Evolutionary conservation across 768 basidiomycete genomes (phyloP).

Genomic region (Pleurotus ostreatus): DNA sequence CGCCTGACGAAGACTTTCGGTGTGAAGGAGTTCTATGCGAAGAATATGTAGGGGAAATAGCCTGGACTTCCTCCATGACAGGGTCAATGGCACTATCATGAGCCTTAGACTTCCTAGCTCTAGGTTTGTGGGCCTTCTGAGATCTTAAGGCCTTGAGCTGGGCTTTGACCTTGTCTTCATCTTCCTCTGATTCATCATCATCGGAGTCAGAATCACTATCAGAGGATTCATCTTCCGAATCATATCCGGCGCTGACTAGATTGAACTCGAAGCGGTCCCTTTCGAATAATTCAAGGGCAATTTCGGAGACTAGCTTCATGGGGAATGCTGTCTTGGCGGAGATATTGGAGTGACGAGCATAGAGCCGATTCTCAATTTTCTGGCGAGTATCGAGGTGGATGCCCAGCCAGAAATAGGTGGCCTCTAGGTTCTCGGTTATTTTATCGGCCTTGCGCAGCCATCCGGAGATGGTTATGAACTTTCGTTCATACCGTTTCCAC

Average conservation of each 20-base stretch:
- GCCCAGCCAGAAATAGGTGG: conserved; percentile 13
- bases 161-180: too few relatives aligned
- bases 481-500: conserved; percentile 8
- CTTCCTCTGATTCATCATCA: background rate
- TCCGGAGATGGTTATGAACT: conserved; percentile 10
- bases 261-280: conserved; percentile 8
- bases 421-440: conserved; percentile 5
- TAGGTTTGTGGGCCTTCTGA: background rate
- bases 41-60: too few relatives aligned
- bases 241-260: background rate
- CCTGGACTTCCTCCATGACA: conserved; percentile 3
- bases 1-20: too few relatives aligned
- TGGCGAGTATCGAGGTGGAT: background rate
- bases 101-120: background rate
- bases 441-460: conserved; percentile 12
- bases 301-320: background rate
- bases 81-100: background rate
- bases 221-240: conserved; percentile 7
- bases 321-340: background rate
- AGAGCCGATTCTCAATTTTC: background rate
- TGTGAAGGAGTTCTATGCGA: too few relatives aligned
- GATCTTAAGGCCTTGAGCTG: background rate
- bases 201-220: background rate
- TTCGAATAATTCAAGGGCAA: background rate
- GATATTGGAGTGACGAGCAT: background rate